phyloP scores from a whole-genome alignment of 352 stramenopile genomes.

The Globisporangium middletonii region DNA sequence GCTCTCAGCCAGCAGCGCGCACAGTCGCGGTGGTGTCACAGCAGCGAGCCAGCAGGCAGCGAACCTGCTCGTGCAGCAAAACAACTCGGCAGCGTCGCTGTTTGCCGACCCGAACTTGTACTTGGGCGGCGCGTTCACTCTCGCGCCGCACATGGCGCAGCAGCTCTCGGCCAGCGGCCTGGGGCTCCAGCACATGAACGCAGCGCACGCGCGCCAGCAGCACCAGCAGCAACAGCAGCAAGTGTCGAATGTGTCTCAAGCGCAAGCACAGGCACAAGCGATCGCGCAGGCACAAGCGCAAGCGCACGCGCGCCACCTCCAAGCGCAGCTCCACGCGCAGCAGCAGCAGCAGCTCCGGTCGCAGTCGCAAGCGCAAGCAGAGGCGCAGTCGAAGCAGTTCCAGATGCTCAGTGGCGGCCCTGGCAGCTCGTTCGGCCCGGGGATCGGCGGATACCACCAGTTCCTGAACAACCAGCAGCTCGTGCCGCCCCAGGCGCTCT shows the following conservation, averaged over 20 bases:
- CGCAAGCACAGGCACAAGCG: constrained; percentile 43
- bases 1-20: constrained; percentile 18
- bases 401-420: constrained; percentile 38
- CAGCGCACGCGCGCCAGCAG: constrained; percentile 28
- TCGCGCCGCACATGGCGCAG: constrained; percentile 49
- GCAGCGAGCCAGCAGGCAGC: constrained; percentile 48
- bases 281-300: constrained; percentile 23
- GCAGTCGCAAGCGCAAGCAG: constrained; percentile 19
- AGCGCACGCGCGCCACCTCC: constrained; percentile 19
- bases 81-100: constrained; percentile 37
- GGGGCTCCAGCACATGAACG: constrained; percentile 49
- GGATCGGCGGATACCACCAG: constrained; percentile 48
- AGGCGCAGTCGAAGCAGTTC: constrained; percentile 50
- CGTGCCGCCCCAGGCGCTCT: constrained; percentile 46
- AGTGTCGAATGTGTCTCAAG: constrained; percentile 14
- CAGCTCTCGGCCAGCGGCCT: constrained; percentile 20
- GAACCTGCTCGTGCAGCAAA: constrained; percentile 45
- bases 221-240: constrained; percentile 30
- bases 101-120: constrained; percentile 68
- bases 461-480: constrained; percentile 63
- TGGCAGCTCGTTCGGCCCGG: constrained; percentile 36
- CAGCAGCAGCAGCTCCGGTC: constrained; percentile 24
- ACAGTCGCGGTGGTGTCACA: constrained; percentile 16
- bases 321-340: constrained; percentile 38
- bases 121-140: constrained; percentile 44